Conservation (phyloP, 768 basidiomycete genomes). For the Russula emetica region DNA sequence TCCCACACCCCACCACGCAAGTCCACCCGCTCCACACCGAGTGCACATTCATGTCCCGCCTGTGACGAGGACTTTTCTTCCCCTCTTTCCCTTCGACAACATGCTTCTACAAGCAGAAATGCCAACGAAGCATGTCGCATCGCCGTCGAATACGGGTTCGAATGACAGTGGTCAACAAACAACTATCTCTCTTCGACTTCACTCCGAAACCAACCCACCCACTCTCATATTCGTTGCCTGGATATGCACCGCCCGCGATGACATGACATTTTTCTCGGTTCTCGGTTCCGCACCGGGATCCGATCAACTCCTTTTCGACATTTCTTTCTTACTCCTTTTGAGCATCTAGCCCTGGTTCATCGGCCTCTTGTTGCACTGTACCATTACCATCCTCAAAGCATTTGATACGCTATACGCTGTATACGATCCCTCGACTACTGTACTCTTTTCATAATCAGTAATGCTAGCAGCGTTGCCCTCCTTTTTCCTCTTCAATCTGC, state of each 20-base stretch:
- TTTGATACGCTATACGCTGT: constrained; percentile 25
- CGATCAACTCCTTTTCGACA: constrained; percentile 18
- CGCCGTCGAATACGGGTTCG: constrained; percentile 73
- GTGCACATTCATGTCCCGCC: constrained; percentile 63
- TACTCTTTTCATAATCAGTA: constrained; percentile 21
- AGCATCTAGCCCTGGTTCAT: constrained; percentile 24
- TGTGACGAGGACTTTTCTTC: constrained; percentile 66
- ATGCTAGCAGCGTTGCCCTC: constrained; percentile 1
- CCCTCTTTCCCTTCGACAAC: constrained; percentile 54
- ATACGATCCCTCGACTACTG: constrained; percentile 18
- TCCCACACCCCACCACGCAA: constrained; percentile 25
- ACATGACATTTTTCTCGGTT: constrained; percentile 18
- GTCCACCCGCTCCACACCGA: constrained; percentile 21
- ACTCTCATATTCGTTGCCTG: constrained; percentile 10
- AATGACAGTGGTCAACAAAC: constrained; percentile 34
- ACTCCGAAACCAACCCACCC: not conserved
- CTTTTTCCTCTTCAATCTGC: not conserved
- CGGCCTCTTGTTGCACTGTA: constrained; percentile 23
- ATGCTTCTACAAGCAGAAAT: constrained; percentile 46
- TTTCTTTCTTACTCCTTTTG: constrained; percentile 17
- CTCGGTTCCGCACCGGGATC: constrained; percentile 20
- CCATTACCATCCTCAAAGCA: constrained; percentile 24
- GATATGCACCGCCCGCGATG: constrained; percentile 4
- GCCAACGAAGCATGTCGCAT: constrained; percentile 66
- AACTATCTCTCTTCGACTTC: not conserved